Percentiles rank a stretch among this genome's conserved stretches.
Evolutionary conservation across 2,329 filamentous ascomycete species (phyloP).

Genomic region (Ceratocystis ficicola): DNA sequence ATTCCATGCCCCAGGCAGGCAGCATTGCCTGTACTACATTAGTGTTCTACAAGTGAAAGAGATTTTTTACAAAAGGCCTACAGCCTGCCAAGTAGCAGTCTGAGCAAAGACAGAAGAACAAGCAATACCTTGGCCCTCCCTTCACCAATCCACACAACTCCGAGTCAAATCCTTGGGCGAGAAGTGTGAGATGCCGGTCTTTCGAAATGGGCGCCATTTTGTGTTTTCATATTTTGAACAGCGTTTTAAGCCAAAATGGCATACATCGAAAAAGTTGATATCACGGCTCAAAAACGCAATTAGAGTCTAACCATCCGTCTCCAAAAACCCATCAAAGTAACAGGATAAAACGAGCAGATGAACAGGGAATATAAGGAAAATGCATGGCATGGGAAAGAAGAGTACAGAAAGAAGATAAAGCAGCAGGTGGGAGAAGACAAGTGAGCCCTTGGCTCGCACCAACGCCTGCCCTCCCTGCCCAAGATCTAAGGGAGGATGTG

Average conservation of each 20-base stretch:
- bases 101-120: constrained; percentile 2
- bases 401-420: constrained; percentile 4
- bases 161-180: neutral
- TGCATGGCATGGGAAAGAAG: constrained; percentile 15
- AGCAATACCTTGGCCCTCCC: neutral
- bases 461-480: neutral
- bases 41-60: neutral
- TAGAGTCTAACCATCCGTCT: constrained; percentile 17
- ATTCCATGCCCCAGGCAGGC: neutral
- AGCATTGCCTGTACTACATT: neutral
- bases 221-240: constrained; percentile 23
- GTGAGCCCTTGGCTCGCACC: constrained; percentile 10
- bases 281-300: constrained; percentile 17
- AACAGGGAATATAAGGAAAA: constrained; percentile 17
- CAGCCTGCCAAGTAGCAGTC: neutral
- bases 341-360: constrained; percentile 11
- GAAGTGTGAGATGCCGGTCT: neutral
- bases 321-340: constrained; percentile 11
- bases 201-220: neutral
- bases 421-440: constrained; percentile 8
- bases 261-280: constrained; percentile 11
- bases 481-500: neutral
- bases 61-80: neutral
- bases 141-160: neutral
- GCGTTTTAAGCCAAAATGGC: constrained; percentile 11